phyloP scores from a whole-genome alignment of 2,329 filamentous ascomycete species.

The Triangularia setosa region DNA sequence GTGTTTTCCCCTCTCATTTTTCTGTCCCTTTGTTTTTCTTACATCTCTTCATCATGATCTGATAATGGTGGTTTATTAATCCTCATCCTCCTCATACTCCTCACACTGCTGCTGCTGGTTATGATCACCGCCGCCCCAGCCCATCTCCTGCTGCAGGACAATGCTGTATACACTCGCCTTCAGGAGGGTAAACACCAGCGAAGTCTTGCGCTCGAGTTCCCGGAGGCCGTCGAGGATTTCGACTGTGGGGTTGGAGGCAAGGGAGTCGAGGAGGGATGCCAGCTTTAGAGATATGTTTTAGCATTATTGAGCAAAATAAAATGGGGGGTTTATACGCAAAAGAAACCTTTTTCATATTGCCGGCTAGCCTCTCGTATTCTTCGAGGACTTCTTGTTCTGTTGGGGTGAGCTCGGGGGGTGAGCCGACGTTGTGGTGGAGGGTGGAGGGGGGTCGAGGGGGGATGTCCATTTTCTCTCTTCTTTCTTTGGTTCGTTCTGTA shows the following conservation, averaged over 20 bases:
- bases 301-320: neutral
- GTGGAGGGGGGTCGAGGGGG: neutral
- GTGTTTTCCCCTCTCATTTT: neutral
- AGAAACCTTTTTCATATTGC: constrained; percentile 83
- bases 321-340: neutral
- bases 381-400: constrained; percentile 93
- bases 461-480: constrained; percentile 23
- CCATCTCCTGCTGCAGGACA: constrained; percentile 84
- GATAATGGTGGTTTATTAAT: neutral
- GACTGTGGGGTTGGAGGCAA: constrained; percentile 67
- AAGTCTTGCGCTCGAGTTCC: constrained; percentile 89
- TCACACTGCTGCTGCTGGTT: neutral
- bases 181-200: constrained; percentile 87
- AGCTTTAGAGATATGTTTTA: constrained; percentile 41
- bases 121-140: constrained; percentile 50
- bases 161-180: constrained; percentile 99
- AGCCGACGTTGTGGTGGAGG: constrained; percentile 33
- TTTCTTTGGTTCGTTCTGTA: neutral
- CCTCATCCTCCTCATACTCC: neutral
- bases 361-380: constrained; percentile 82
- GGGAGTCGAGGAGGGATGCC: constrained; percentile 56
- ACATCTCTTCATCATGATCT: neutral
- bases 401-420: constrained; percentile 61
- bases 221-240: constrained; percentile 83
- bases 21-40: neutral